phyloP scores from a whole-genome alignment of 495 filamentous ascomycete genomes.

The Xylaria longipes region DNA sequence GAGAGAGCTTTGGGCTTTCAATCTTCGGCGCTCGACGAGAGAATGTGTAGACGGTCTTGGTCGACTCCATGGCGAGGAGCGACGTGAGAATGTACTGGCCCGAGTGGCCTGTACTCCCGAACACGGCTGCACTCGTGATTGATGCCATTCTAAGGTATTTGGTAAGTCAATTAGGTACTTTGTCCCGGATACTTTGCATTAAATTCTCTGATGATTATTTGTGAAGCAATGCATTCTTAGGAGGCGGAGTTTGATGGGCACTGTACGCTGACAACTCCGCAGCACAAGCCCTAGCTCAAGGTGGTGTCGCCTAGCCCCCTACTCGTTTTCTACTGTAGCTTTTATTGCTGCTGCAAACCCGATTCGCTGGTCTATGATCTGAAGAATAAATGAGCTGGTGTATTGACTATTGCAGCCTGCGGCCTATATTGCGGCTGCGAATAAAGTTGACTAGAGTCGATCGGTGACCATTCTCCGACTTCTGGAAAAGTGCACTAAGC shows the following conservation, averaged over 20 bases:
- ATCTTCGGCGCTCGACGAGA: conserved; percentile 14
- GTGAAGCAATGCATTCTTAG: background rate
- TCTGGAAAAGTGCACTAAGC: background rate
- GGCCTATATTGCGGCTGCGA: background rate
- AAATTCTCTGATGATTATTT: background rate
- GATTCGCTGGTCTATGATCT: background rate
- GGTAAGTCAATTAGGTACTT: background rate
- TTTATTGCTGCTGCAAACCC: background rate
- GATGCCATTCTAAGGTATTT: background rate
- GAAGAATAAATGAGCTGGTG: background rate
- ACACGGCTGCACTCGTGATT: background rate
- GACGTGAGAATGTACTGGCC: conserved; percentile 3
- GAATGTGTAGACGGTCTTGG: conserved; percentile 5
- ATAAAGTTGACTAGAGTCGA: too few species aligned
- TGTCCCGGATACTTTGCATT: background rate
- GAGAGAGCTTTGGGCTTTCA: conserved; percentile 3
- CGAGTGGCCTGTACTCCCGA: conserved; percentile 4
- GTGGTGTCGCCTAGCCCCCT: background rate
- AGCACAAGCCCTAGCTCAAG: background rate
- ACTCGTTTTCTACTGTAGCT: background rate
- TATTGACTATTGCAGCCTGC: background rate
- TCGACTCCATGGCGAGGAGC: background rate
- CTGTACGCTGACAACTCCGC: background rate
- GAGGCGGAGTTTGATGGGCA: background rate
- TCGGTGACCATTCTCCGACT: too few species aligned